Conservation (phyloP, 805 yeast species). For the Metschnikowia drakensbergensis region DNA sequence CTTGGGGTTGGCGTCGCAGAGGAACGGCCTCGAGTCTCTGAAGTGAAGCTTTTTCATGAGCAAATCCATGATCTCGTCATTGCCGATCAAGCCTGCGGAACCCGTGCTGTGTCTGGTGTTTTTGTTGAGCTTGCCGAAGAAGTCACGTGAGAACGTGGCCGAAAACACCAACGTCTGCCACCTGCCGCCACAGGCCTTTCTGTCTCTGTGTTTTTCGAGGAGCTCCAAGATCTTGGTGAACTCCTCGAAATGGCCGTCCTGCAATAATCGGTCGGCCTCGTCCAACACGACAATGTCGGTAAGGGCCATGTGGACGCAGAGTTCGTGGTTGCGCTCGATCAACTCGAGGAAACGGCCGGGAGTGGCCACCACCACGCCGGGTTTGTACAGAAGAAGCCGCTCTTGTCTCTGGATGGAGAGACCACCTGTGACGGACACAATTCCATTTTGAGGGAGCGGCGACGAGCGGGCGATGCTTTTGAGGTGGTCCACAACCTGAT, state of each 20-base stretch:
- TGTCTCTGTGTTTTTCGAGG: conserved; percentile 48
- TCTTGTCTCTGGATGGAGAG: conserved; percentile 91
- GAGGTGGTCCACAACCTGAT: conserved; percentile 84
- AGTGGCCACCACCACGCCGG: conserved; percentile 85
- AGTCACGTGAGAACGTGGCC: conserved; percentile 84
- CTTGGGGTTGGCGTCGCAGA: conserved; percentile 84
- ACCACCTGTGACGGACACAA: conserved; percentile 89
- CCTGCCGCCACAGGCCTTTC: conserved; percentile 35
- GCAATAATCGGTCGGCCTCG: conserved; percentile 93
- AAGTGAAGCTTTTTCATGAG: conserved; percentile 69
- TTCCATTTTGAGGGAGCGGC: conserved; percentile 51
- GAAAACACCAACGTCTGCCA: conserved; percentile 92
- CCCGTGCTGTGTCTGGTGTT: conserved; percentile 23
- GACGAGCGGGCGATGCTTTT: conserved; percentile 49
- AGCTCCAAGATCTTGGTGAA: conserved; percentile 74
- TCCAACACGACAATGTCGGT: conserved; percentile 67
- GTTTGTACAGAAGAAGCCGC: conserved; percentile 66
- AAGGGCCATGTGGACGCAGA: conserved; percentile 39
- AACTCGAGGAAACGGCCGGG: conserved; percentile 90
- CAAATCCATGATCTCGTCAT: conserved; percentile 61
- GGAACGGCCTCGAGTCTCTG: conserved; percentile 58
- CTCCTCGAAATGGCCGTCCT: conserved; percentile 95
- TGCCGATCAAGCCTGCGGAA: conserved; percentile 29
- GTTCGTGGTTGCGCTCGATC: conserved; percentile 56
- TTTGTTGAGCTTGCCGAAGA: conserved; percentile 68